These are phyloP conservation scores for Erythrobasidium hasegawianum DNA, from an alignment of 1,284 basidiomycete genomes.

Conservation along the genomic window DNA sequence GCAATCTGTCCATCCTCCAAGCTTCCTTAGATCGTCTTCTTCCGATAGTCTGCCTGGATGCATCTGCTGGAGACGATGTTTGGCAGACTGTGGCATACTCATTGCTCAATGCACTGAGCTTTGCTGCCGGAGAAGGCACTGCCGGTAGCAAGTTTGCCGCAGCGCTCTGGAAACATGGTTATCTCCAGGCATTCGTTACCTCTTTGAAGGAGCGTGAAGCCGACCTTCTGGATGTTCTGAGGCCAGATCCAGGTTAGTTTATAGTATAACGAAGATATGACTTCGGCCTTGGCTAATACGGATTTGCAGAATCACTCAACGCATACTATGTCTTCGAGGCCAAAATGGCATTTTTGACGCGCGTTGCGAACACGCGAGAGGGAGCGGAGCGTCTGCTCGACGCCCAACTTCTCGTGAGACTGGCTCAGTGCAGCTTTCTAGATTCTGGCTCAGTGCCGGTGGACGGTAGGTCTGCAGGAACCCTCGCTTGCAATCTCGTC, in stretches of 20 bases:
- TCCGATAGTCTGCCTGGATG: slow-evolving; percentile 75
- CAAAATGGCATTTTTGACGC: slow-evolving; percentile 80
- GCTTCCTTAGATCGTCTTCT: slow-evolving; percentile 64
- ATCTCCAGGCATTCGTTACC: slow-evolving; percentile 74
- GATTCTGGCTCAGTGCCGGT: slow-evolving; percentile 77
- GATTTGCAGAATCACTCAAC: slow-evolving; percentile 70
- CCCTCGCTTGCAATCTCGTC: not conserved
- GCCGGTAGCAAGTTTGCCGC: slow-evolving; percentile 53
- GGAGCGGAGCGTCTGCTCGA: slow-evolving; percentile 85
- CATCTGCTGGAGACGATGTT: slow-evolving; percentile 88
- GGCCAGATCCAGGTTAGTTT: slow-evolving; percentile 75
- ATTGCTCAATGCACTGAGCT: slow-evolving; percentile 69
- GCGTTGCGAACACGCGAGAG: slow-evolving; percentile 71
- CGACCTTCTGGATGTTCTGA: slow-evolving; percentile 72
- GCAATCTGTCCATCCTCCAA: slow-evolving; percentile 39
- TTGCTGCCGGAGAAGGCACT: slow-evolving; percentile 45
- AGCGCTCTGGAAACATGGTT: slow-evolving; percentile 69
- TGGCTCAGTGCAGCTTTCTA: slow-evolving; percentile 82
- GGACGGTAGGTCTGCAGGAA: slow-evolving; percentile 52
- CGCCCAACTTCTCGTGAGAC: slow-evolving; percentile 68
- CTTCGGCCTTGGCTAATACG: slow-evolving; percentile 1
- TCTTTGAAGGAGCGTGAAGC: slow-evolving; percentile 78
- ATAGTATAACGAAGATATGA: slow-evolving; percentile 1
- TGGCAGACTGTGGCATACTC: slow-evolving; percentile 95
- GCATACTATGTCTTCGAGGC: slow-evolving; percentile 92